These are phyloP conservation scores for Prunus mongolica DNA, from an alignment of 306 rosid genomes.

Conservation along the genomic window DNA sequence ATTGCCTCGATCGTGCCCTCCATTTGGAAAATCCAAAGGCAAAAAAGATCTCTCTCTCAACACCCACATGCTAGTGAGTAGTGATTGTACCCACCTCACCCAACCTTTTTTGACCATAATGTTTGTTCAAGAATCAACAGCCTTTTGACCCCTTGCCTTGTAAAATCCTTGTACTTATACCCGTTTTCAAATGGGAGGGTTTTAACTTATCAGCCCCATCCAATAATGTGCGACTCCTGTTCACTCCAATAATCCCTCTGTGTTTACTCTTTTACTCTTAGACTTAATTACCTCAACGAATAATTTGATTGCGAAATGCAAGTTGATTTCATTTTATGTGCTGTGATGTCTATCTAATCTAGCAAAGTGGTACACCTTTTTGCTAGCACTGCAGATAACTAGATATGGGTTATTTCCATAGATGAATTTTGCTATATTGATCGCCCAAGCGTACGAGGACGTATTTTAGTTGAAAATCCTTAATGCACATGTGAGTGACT, in stretches of 20 bases:
- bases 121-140: not conserved
- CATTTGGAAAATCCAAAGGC: constrained; percentile 19
- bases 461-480: too few species aligned
- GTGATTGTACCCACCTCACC: constrained; percentile 26
- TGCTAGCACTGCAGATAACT: not conserved
- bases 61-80: constrained; percentile 14
- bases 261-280: not conserved
- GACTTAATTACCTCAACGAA: not conserved
- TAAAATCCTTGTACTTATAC: not conserved
- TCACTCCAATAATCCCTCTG: not conserved
- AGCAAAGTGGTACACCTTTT: not conserved
- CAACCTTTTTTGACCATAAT: not conserved
- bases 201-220: not conserved
- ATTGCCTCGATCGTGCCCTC: not conserved
- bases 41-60: not conserved
- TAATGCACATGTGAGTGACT: too few species aligned
- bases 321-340: not conserved
- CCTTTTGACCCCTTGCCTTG: not conserved
- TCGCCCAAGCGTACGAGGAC: too few species aligned
- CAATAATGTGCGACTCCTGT: not conserved
- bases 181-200: not conserved
- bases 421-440: too few species aligned
- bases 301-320: not conserved
- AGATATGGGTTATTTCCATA: too few species aligned
- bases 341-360: not conserved